Evolutionary conservation across 2,329 filamentous ascomycete genomes (phyloP).

Genomic region (Xylariaceae sp.): DNA sequence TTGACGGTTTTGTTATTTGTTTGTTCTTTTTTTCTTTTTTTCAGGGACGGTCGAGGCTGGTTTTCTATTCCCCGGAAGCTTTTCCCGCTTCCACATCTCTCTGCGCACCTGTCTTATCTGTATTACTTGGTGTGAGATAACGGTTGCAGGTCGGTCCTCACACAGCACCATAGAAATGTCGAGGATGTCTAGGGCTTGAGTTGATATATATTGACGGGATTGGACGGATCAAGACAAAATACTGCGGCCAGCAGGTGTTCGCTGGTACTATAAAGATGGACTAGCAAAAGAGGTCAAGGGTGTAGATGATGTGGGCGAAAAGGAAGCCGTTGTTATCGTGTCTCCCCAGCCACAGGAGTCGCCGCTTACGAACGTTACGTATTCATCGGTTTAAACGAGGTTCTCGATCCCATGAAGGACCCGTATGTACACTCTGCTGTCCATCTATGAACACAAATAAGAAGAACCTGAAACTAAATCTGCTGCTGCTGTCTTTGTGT

Average conservation of each 20-base stretch:
- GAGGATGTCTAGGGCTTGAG: conserved; percentile 10
- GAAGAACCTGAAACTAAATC: conserved; percentile 8
- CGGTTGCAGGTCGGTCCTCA: conserved; percentile 11
- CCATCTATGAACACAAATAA: conserved; percentile 22
- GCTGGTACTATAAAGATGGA: neutral
- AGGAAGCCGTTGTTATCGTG: conserved; percentile 14
- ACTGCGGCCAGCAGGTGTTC: neutral
- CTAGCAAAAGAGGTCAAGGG: conserved; percentile 10
- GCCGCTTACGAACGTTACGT: conserved; percentile 29
- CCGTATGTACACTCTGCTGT: conserved; percentile 23
- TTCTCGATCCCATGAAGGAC: conserved; percentile 18
- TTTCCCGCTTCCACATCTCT: conserved; percentile 26
- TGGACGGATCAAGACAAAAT: conserved; percentile 2
- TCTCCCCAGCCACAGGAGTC: conserved; percentile 16
- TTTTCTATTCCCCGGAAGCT: conserved; percentile 23
- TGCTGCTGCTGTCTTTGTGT: neutral
- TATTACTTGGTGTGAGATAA: conserved; percentile 21
- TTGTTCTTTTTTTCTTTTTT: conserved; percentile 23
- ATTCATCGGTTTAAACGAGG: conserved; percentile 25
- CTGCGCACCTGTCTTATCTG: conserved; percentile 15
- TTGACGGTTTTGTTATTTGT: conserved; percentile 21
- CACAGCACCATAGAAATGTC: conserved; percentile 11
- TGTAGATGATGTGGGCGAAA: conserved; percentile 13
- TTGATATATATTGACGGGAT: conserved; percentile 18
- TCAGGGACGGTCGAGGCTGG: conserved; percentile 21